These are phyloP conservation scores for Ogataea nitratoaversa DNA, from an alignment of 805 yeast genomes.

Conservation along the genomic window DNA sequence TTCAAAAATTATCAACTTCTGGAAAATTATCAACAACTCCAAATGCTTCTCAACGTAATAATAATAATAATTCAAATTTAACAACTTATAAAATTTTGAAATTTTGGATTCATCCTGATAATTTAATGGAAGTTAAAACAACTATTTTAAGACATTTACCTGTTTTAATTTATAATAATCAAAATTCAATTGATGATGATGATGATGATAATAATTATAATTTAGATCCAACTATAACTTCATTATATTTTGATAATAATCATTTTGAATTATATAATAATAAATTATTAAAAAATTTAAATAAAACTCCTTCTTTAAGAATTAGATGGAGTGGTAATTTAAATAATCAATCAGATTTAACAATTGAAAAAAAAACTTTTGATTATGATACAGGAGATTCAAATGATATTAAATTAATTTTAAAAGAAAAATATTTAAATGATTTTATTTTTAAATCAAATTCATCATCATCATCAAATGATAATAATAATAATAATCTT, in stretches of 20 bases:
- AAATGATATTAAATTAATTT: slow-evolving; percentile 56
- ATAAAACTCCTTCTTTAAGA: slow-evolving; percentile 69
- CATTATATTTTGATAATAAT: slow-evolving; percentile 82
- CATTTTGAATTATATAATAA: slow-evolving; percentile 82
- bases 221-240: slow-evolving; percentile 79
- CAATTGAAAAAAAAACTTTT: slow-evolving; percentile 74
- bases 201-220: slow-evolving; percentile 46
- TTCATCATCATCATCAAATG: not conserved
- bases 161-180: slow-evolving; percentile 69
- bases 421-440: slow-evolving; percentile 80
- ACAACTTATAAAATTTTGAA: slow-evolving; percentile 58
- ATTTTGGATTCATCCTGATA: slow-evolving; percentile 97
- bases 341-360: slow-evolving; percentile 69
- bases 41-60: slow-evolving; percentile 18
- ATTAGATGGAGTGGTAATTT: slow-evolving; percentile 90
- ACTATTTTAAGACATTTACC: slow-evolving; percentile 90
- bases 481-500: not conserved
- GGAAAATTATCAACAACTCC: slow-evolving; percentile 33
- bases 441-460: slow-evolving; percentile 55
- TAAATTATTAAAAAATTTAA: slow-evolving; percentile 62
- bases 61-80: slow-evolving; percentile 12
- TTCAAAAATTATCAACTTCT: slow-evolving; percentile 43
- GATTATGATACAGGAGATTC: slow-evolving; percentile 45
- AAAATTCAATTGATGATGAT: slow-evolving; percentile 28
- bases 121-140: slow-evolving; percentile 96